A percentile compares a stretch with the other conserved stretches of the same genome.
Conservation (phyloP, 169 alveolate species). For the Plasmodium gaboni region DNA sequence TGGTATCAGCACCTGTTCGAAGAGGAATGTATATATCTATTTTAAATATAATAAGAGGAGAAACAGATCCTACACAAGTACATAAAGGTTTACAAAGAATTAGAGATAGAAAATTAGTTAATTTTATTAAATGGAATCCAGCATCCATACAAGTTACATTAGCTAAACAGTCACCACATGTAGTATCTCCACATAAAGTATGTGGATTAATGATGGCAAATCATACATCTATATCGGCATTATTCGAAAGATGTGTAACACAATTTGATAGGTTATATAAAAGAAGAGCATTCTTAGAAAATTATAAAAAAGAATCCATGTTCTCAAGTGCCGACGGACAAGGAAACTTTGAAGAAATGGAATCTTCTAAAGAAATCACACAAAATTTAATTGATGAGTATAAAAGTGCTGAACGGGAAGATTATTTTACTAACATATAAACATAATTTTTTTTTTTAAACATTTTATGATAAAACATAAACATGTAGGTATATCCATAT, state of each 20-base stretch:
- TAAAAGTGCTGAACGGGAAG: slow-evolving; percentile 96
- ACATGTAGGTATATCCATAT: not conserved
- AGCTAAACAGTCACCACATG: slow-evolving; percentile 97
- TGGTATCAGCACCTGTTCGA: slow-evolving; percentile 89
- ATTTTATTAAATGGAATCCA: slow-evolving; percentile 99
- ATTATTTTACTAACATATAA: slow-evolving; percentile 86
- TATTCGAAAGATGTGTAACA: slow-evolving; percentile 92
- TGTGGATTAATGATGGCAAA: slow-evolving; percentile 99
- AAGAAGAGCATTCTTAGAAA: slow-evolving; percentile 98
- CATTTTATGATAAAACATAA: not conserved
- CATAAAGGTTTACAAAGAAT: slow-evolving; percentile 82
- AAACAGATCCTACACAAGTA: slow-evolving; percentile 81
- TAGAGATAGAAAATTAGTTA: slow-evolving; percentile 85
- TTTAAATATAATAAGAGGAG: slow-evolving; percentile 84
- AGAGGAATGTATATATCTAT: slow-evolving; percentile 82
- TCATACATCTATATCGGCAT: slow-evolving; percentile 97
- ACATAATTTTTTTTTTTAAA: not conserved
- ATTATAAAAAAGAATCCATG: slow-evolving; percentile 92
- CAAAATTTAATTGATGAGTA: slow-evolving; percentile 96
- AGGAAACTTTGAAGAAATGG: slow-evolving; percentile 94
- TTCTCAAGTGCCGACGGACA: slow-evolving; percentile 89
- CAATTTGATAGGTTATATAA: slow-evolving; percentile 94
- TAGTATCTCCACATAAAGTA: slow-evolving; percentile 96
- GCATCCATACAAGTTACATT: slow-evolving; percentile 98
- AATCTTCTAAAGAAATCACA: slow-evolving; percentile 92